phyloP scores from a whole-genome alignment of 139 green algal species.

The Chlamydomonas asymmetrica region DNA sequence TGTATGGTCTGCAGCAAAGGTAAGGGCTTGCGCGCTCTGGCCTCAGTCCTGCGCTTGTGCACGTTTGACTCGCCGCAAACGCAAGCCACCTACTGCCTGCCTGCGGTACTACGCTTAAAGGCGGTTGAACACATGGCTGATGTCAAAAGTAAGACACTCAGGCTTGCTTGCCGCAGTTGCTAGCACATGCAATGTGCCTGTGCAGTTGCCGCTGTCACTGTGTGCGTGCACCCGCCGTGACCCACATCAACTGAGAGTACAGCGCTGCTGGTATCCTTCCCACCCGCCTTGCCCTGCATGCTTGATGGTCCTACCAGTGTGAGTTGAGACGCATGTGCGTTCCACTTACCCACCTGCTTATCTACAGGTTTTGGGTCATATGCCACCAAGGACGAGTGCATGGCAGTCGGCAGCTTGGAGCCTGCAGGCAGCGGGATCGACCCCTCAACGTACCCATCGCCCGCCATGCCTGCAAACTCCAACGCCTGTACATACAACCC shows the following conservation, averaged over 20 bases:
- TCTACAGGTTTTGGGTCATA: conserved; percentile 12
- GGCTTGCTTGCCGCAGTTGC: not conserved
- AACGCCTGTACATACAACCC: conserved; percentile 17
- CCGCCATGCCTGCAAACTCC: not conserved
- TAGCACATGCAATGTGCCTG: not conserved
- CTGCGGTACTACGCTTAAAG: not conserved
- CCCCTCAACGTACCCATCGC: conserved; percentile 22
- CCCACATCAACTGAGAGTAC: not conserved
- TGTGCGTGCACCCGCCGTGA: no score
- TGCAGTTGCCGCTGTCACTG: not conserved
- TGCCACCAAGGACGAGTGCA: not conserved
- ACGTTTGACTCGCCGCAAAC: no score
- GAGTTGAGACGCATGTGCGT: no score
- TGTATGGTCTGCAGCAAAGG: conserved; percentile 22
- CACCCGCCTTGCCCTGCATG: not conserved
- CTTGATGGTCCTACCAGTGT: no score
- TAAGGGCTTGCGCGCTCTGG: not conserved
- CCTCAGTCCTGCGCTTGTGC: not conserved
- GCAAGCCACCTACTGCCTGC: no score
- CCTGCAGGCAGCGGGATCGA: conserved; percentile 16
- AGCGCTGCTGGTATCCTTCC: not conserved
- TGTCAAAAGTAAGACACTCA: no score
- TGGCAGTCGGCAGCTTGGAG: conserved; percentile 9
- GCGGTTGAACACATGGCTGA: no score
- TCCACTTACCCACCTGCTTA: not conserved